These are phyloP conservation scores for Tolypocladium ovalisporum DNA, from an alignment of 2,329 filamentous ascomycete species.

Conservation along the genomic window DNA sequence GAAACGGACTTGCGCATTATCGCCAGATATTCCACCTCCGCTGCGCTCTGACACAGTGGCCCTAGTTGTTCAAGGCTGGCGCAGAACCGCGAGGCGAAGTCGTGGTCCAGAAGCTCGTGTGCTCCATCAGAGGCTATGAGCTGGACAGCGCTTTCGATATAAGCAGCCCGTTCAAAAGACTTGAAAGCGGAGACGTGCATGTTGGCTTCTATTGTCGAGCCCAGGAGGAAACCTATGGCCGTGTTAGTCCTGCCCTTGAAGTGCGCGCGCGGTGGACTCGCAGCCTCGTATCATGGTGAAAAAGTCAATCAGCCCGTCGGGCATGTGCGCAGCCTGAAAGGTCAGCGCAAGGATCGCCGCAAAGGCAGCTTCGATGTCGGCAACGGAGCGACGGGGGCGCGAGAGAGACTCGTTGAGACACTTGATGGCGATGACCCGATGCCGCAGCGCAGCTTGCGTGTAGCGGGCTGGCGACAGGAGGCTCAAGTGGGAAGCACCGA, in stretches of 20 bases:
- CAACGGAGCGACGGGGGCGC: slow-evolving; percentile 12
- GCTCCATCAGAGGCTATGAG: slow-evolving; percentile 6
- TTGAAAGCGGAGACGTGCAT: slow-evolving; percentile 13
- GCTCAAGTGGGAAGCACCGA: slow-evolving; percentile 26
- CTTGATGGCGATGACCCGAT: slow-evolving; percentile 25
- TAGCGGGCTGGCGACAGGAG: slow-evolving; percentile 13
- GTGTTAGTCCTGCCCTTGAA: background rate
- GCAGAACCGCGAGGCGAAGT: slow-evolving; percentile 15
- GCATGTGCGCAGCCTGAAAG: slow-evolving; percentile 27
- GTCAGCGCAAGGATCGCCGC: slow-evolving; percentile 23
- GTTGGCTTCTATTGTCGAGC: slow-evolving; percentile 7
- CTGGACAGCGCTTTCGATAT: slow-evolving; percentile 14
- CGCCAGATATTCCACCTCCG: slow-evolving; percentile 19
- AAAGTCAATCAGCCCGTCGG: slow-evolving; percentile 27
- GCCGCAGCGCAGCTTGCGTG: slow-evolving; percentile 18
- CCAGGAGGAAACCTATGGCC: slow-evolving; percentile 15
- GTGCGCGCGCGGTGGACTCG: slow-evolving; percentile 4
- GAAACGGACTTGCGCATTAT: slow-evolving; percentile 18
- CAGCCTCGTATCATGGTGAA: slow-evolving; percentile 27
- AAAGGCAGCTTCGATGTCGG: slow-evolving; percentile 25
- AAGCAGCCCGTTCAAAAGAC: slow-evolving; percentile 13
- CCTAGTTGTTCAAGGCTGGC: slow-evolving; percentile 15
- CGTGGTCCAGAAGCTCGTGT: slow-evolving; percentile 7
- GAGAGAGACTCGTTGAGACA: slow-evolving; percentile 22
- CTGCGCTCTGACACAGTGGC: slow-evolving; percentile 17